Evolutionary conservation across 164 flowering plant genomes (phyloP).

Genomic region (Magnolia changhungtana): DNA sequence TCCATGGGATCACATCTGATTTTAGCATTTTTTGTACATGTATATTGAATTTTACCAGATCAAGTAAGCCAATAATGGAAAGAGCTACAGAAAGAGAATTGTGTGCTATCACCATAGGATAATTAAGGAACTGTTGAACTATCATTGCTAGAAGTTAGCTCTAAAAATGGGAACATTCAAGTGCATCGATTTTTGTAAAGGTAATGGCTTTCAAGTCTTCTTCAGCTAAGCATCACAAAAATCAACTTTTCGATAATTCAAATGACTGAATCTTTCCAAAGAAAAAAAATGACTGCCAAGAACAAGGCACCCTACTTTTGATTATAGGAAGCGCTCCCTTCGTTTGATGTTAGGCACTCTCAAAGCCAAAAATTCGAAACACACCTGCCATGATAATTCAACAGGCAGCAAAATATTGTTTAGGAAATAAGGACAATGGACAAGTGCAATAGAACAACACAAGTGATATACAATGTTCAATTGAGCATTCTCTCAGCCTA

Average conservation of each 20-base stretch:
- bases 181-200: neutral
- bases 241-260: neutral
- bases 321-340: neutral
- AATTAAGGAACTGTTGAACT: neutral
- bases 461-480: neutral
- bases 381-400: slow-evolving; percentile 54
- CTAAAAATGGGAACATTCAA: neutral
- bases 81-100: too few species aligned
- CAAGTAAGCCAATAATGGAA: too few species aligned
- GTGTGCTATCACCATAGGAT: too few species aligned
- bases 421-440: neutral
- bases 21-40: too few species aligned
- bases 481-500: neutral
- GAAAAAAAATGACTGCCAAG: neutral
- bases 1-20: too few species aligned
- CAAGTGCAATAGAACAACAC: neutral
- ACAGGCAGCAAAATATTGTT: neutral
- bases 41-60: too few species aligned
- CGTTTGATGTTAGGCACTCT: slow-evolving; percentile 41
- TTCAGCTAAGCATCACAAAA: neutral
- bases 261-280: neutral
- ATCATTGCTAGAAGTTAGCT: neutral
- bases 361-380: slow-evolving; percentile 85
- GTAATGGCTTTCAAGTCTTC: too few species aligned
- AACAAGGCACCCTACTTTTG: neutral